phyloP scores from a whole-genome alignment of 352 stramenopile genomes.

The Pythium aquatile region DNA sequence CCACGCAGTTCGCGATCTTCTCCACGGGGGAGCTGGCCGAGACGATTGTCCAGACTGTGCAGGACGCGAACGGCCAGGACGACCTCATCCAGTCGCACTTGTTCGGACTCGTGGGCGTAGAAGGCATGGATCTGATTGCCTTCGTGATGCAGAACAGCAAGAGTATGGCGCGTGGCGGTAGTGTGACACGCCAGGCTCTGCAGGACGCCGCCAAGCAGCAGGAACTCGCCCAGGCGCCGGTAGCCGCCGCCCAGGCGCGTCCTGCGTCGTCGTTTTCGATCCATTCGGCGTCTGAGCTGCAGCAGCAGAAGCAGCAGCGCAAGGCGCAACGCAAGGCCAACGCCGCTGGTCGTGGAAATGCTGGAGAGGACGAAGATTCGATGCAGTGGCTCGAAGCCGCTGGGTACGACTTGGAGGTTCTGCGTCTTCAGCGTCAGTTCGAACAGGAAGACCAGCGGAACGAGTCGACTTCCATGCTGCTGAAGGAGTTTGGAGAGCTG shows the following conservation, averaged over 20 bases:
- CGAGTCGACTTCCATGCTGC: constrained; percentile 67
- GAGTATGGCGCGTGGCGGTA: constrained; percentile 24
- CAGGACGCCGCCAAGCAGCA: constrained; percentile 46
- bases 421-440: constrained; percentile 70
- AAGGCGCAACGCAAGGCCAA: constrained; percentile 43
- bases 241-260: neutral
- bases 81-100: constrained; percentile 72
- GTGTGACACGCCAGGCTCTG: constrained; percentile 39
- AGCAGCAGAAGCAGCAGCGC: constrained; percentile 59
- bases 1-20: constrained; percentile 48
- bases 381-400: constrained; percentile 75
- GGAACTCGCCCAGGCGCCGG: constrained; percentile 24
- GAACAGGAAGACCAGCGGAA: constrained; percentile 58
- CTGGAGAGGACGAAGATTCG: constrained; percentile 32
- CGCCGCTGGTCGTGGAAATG: constrained; percentile 10
- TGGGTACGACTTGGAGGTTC: constrained; percentile 76
- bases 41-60: constrained; percentile 62
- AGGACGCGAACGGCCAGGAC: constrained; percentile 45
- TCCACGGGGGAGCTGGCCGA: constrained; percentile 65
- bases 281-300: constrained; percentile 61
- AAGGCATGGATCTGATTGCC: constrained; percentile 84
- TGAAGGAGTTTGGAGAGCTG: constrained; percentile 70
- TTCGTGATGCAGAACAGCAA: constrained; percentile 60
- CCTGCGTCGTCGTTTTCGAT: constrained; percentile 54
- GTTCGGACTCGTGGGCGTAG: constrained; percentile 81